Base-by-base conservation (phyloP, 2,329 filamentous ascomycete species). In the Remersonia thermophila region DNA sequence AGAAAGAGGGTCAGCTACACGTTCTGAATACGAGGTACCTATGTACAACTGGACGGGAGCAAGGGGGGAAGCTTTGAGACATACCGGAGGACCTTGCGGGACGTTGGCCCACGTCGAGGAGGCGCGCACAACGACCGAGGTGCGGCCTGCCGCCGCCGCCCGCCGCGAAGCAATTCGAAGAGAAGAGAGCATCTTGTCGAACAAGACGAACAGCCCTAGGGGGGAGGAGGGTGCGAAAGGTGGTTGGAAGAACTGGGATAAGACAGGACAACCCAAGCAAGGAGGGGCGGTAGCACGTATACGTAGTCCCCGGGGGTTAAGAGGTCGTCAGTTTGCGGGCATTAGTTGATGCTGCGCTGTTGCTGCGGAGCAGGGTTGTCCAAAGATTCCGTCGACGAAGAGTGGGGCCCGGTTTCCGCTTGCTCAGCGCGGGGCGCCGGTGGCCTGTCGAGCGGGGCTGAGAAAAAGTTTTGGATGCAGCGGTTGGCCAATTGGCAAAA, bases 91-190 rank as follows among this genome's bases (percentile, higher is more conserved):
- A 47, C 89, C 89, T 66, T 95, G 84, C 49, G 84, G 80, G 38
- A 96, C 85, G 55, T 83, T 81, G 56, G 83, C 76, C 87, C 89
- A 96, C 49, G 82, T 83, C 43, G 86, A 94, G 50, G 75, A 78
- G 52, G 78, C 59, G 47, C 69, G 73, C 38, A 60, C 48, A 46
- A 58, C 60, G 40, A 58, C 54, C 32, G 63, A 52, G 48, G 57
- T 58, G 48, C 62, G 50, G 44, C 20, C 20, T 9, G 59, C 52
- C 41, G 61, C 51, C 42, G 55, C 57, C 31, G 60, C 64, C 54
- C 65, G 66, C 51, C 71, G 65, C 55, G 64, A 61, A 46, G 65
- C 66, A 47, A 69, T 52, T 58, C 70, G 66, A 47, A 73, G 56
- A 40, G 69, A 61, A 38, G 71, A 70, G 51, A 76, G 59, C 72